Evolutionary conservation across 177 flowering plant genomes (phyloP).

Genomic region (Vitis hybrid): DNA sequence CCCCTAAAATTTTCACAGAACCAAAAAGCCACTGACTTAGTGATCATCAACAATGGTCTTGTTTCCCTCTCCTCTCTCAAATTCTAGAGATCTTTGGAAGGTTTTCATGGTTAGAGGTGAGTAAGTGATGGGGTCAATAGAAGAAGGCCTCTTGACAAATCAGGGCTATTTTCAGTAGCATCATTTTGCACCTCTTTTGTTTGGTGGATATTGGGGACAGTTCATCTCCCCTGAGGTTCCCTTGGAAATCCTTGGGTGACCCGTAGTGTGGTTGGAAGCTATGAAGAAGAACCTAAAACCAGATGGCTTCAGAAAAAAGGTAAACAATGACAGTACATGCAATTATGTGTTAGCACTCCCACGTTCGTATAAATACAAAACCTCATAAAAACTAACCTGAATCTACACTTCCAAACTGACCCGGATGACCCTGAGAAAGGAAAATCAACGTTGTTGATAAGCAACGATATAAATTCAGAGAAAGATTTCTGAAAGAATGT

Average conservation of each 20-base stretch:
- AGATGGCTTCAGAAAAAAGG: neutral
- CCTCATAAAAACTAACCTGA: constrained; percentile 28
- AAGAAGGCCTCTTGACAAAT: neutral
- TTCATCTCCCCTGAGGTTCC: neutral
- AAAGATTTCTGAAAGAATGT: neutral
- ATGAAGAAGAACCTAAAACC: neutral
- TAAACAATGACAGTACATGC: neutral
- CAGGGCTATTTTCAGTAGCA: neutral
- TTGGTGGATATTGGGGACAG: neutral
- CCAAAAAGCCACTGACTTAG: neutral
- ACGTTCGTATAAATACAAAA: neutral
- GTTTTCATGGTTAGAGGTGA: neutral
- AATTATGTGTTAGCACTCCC: neutral
- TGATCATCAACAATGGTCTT: neutral
- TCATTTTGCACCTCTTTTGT: neutral
- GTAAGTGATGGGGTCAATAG: neutral
- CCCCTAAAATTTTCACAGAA: neutral
- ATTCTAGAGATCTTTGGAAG: neutral
- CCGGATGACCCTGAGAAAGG: constrained; percentile 33
- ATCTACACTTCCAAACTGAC: constrained; percentile 20
- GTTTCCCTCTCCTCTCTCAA: neutral
- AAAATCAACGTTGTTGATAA: constrained; percentile 6
- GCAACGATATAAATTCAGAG: neutral
- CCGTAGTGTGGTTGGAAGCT: neutral
- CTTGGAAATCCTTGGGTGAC: neutral